A percentile compares a stretch with the other conserved stretches of the same genome.
phyloP scores from a whole-genome alignment of 176 grass and related monocot genomes.

The Coix lacrymajobi region DNA sequence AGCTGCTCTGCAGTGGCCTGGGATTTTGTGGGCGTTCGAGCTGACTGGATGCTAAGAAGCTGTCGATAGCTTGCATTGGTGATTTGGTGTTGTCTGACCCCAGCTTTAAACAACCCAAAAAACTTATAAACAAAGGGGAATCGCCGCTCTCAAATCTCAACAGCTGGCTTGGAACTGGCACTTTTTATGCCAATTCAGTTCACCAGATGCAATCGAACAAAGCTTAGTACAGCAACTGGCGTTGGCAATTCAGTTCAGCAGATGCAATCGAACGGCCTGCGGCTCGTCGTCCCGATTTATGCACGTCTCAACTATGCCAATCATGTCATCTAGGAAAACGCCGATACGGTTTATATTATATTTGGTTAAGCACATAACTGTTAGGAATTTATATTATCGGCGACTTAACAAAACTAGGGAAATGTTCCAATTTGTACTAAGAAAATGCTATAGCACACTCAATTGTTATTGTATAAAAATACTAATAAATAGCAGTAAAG shows the following conservation, averaged over 20 bases:
- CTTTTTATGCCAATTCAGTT: background rate
- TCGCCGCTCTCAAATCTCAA: background rate
- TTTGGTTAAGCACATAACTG: background rate
- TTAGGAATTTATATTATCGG: background rate
- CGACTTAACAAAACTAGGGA: background rate
- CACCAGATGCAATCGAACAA: conserved; percentile 17
- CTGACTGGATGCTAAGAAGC: conserved; percentile 1
- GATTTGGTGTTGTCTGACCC: background rate
- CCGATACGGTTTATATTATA: background rate
- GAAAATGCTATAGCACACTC: background rate
- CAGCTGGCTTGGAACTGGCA: conserved; percentile 12
- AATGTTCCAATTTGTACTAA: background rate
- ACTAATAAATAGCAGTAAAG: background rate
- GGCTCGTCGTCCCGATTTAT: background rate
- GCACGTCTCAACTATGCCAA: background rate
- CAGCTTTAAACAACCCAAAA: background rate
- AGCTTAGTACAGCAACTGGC: conserved; percentile 15
- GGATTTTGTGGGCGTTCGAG: background rate
- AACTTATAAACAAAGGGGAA: background rate
- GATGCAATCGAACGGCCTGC: conserved; percentile 13
- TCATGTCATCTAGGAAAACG: background rate
- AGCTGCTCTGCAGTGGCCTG: background rate
- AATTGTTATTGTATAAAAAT: background rate
- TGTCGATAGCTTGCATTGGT: background rate
- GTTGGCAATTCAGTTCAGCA: background rate